Evolutionary conservation across 805 yeast genomes (phyloP).

Genomic region (Myxozyma vanderwaltii): DNA sequence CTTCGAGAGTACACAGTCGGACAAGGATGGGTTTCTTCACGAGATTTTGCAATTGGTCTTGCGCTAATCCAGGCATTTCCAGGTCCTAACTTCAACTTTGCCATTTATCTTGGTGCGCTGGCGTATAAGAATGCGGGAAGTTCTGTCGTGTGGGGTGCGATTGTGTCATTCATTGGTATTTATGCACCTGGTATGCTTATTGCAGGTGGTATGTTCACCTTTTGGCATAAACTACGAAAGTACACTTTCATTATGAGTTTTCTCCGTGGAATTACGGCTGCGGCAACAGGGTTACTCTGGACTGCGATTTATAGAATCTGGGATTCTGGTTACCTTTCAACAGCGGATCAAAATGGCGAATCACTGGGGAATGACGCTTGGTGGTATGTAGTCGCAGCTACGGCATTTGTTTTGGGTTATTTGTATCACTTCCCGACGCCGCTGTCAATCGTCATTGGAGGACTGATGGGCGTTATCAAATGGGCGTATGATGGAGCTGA

Average conservation of each 20-base stretch:
- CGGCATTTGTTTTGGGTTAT: conserved; percentile 11
- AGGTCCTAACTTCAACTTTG: conserved; percentile 28
- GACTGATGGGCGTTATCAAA: conserved; percentile 21
- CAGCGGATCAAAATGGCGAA: conserved; percentile 1
- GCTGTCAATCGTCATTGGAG: conserved; percentile 13
- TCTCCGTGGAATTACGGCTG: conserved; percentile 23
- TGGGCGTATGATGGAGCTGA: conserved; percentile 15
- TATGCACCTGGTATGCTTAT: conserved; percentile 22
- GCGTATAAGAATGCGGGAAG: conserved; percentile 5
- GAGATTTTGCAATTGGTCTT: conserved; percentile 23
- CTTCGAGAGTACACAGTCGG: conserved; percentile 24
- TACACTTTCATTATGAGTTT: conserved; percentile 2
- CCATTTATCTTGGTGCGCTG: conserved; percentile 22
- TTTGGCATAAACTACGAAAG: conserved; percentile 16
- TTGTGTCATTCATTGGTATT: conserved; percentile 18
- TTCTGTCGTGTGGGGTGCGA: conserved; percentile 13
- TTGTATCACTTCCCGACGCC: conserved; percentile 20
- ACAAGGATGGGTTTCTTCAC: conserved; percentile 26
- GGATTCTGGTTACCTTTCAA: conserved; percentile 15
- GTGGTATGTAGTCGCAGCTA: conserved; percentile 27
- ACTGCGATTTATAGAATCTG: conserved; percentile 24
- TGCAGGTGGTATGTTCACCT: conserved; percentile 11
- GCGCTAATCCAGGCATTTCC: conserved; percentile 28
- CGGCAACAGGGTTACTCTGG: conserved; percentile 20
- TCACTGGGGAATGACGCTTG: conserved; percentile 20